These are phyloP conservation scores for Piper betle DNA, from an alignment of 164 flowering plant species.

Conservation along the genomic window DNA sequence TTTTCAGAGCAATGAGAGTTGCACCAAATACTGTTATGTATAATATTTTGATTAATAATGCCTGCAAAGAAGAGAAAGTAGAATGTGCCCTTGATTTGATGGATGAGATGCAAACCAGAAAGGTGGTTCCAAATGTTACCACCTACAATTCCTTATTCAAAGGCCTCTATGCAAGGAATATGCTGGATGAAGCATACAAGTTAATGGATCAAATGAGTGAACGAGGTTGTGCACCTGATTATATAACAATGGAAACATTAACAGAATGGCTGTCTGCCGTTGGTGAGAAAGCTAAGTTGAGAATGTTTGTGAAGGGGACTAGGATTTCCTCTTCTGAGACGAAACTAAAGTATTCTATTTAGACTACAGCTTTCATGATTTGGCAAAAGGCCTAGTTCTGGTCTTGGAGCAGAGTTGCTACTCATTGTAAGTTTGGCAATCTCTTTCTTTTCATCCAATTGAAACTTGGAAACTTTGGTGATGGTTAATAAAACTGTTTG, in stretches of 20 bases:
- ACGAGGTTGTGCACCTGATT: constrained; percentile 62
- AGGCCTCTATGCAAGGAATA: constrained; percentile 40
- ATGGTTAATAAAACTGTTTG: too few species aligned
- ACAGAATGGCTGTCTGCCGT: constrained; percentile 67
- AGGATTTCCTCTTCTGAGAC: constrained; percentile 12
- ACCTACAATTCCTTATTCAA: constrained; percentile 70
- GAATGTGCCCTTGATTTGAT: constrained; percentile 45
- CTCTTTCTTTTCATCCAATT: too few species aligned
- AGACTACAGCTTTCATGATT: too few species aligned
- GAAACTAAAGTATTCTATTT: background rate
- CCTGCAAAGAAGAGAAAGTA: constrained; percentile 37
- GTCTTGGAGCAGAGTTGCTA: too few species aligned
- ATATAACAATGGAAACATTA: constrained; percentile 61
- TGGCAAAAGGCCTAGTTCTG: too few species aligned
- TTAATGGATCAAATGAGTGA: constrained; percentile 70
- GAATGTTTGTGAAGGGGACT: constrained; percentile 33
- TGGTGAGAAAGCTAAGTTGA: constrained; percentile 43
- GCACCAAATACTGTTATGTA: constrained; percentile 62
- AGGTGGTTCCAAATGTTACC: constrained; percentile 30
- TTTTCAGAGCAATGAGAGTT: constrained; percentile 43
- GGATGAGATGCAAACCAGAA: constrained; percentile 53
- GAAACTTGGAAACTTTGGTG: too few species aligned
- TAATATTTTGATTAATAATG: constrained; percentile 53
- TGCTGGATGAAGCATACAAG: constrained; percentile 40
- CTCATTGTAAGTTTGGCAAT: too few species aligned